Conservation (phyloP, 1,139 yeast genomes). For the Suhomyces kunorum region DNA sequence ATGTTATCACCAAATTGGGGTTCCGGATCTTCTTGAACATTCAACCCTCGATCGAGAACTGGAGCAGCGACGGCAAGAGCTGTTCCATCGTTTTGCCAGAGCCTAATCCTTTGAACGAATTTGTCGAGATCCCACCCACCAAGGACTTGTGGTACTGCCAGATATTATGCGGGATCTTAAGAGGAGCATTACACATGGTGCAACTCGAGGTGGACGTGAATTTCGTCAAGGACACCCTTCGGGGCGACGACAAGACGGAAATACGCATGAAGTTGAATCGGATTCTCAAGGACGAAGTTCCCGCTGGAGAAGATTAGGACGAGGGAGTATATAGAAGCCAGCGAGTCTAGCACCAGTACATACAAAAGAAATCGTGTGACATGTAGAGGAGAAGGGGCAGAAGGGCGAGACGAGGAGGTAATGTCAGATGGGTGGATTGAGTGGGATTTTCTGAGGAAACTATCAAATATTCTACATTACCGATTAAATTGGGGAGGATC, state of each 20-base stretch:
- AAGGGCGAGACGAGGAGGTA: no score
- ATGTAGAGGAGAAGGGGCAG: no score
- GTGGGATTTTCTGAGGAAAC: no score
- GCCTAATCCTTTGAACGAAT: conserved; percentile 84
- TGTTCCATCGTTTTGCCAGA: conserved; percentile 76
- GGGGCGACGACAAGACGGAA: conserved; percentile 85
- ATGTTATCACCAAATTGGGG: conserved; percentile 80
- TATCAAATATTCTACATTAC: no score
- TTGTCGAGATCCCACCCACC: conserved; percentile 80
- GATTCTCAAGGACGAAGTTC: conserved; percentile 88
- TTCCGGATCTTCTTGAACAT: conserved; percentile 86
- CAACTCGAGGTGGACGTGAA: conserved; percentile 86
- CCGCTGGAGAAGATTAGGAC: conserved; percentile 85
- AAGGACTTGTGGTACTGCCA: conserved; percentile 91
- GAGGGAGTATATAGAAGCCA: neutral
- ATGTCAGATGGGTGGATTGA: no score
- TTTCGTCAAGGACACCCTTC: conserved; percentile 75
- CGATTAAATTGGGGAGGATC: no score
- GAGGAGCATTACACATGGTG: conserved; percentile 95
- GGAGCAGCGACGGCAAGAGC: conserved; percentile 74
- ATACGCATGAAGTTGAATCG: conserved; percentile 68
- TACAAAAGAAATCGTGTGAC: no score
- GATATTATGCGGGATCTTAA: conserved; percentile 81
- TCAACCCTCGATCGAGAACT: conserved; percentile 72
- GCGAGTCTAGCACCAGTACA: neutral